Percentiles rank a stretch among this genome's conserved stretches.
Conservation (phyloP, 2,329 filamentous ascomycete species). For the Nannizziopsis barbatae region DNA sequence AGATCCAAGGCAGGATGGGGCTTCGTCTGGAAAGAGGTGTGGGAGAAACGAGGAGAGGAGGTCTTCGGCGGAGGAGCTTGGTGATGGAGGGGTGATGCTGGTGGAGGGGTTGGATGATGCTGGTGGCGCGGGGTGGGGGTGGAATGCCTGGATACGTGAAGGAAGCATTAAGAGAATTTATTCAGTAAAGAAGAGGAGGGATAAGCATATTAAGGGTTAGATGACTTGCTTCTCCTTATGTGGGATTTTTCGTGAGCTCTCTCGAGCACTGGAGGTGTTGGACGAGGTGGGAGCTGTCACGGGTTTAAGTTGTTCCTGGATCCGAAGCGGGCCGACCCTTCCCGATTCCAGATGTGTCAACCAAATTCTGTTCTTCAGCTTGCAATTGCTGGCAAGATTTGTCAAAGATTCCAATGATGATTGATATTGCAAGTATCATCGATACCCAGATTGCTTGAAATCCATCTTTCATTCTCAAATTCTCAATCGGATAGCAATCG, state of each 20-base stretch:
- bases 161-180: constrained; percentile 21
- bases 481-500: no score
- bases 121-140: neutral
- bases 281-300: no score
- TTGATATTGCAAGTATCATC: no score
- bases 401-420: no score
- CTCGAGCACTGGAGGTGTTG: no score
- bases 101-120: neutral
- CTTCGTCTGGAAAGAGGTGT: constrained; percentile 46
- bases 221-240: neutral
- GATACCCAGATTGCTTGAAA: no score
- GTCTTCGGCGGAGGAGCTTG: constrained; percentile 32
- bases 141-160: constrained; percentile 11
- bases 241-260: neutral
- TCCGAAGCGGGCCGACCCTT: no score
- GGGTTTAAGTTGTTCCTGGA: no score
- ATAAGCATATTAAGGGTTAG: neutral
- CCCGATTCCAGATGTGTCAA: no score
- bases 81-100: neutral
- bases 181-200: neutral
- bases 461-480: no score
- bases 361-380: no score
- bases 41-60: constrained; percentile 45
- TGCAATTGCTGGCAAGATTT: no score
- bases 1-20: constrained; percentile 44